Evolutionary conservation across 164 flowering plant genomes (phyloP).

Genomic region (Macadamia tetraphylla): DNA sequence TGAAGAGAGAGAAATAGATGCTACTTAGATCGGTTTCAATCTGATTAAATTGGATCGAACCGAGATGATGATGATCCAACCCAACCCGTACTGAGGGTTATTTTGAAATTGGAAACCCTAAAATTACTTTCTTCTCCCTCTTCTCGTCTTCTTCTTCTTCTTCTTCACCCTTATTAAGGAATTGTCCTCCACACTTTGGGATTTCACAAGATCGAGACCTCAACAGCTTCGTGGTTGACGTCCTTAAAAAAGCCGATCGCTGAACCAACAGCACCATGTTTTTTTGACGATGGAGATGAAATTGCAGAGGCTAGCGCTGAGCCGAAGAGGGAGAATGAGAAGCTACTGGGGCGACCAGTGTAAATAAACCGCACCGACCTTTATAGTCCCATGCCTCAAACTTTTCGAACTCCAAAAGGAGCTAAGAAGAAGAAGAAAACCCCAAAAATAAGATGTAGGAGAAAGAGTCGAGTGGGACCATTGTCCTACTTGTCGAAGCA

Average conservation of each 20-base stretch:
- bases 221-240: constrained; percentile 19
- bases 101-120: too few relatives aligned
- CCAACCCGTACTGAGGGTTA: too few relatives aligned
- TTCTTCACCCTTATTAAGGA: constrained; percentile 23
- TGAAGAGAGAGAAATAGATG: too few relatives aligned
- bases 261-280: constrained; percentile 18
- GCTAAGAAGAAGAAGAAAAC: background rate
- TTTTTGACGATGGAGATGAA: constrained; percentile 26
- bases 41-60: too few relatives aligned
- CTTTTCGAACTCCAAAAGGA: background rate
- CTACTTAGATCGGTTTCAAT: too few relatives aligned
- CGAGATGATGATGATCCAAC: too few relatives aligned
- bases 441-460: background rate
- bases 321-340: constrained; percentile 44
- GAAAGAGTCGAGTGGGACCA: background rate
- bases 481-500: too few relatives aligned
- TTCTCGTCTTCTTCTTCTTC: too few relatives aligned
- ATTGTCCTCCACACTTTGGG: constrained; percentile 16
- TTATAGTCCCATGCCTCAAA: constrained; percentile 33
- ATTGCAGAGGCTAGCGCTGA: constrained; percentile 47
- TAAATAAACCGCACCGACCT: constrained; percentile 41
- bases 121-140: too few relatives aligned
- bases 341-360: constrained; percentile 46
- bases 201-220: constrained; percentile 41
- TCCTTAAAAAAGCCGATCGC: constrained; percentile 34